phyloP scores from a whole-genome alignment of 2,329 filamentous ascomycete genomes.

The Penicillium hordei region DNA sequence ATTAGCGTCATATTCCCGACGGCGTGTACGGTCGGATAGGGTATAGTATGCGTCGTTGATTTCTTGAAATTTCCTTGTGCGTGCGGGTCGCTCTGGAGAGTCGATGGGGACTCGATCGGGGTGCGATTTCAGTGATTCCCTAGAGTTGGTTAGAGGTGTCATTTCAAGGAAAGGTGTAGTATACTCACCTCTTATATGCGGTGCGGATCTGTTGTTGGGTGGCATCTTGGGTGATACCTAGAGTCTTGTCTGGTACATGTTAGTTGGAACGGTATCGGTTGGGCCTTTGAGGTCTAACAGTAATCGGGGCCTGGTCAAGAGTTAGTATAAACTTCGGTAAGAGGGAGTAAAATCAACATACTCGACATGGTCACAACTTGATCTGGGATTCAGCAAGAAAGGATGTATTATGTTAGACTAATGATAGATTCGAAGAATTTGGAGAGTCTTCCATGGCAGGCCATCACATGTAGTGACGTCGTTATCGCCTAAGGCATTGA shows the following conservation, averaged over 20 bases:
- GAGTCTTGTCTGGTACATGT: conserved; percentile 61
- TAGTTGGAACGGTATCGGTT: conserved; percentile 1
- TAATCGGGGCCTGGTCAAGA: conserved; percentile 38
- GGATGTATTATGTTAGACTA: neutral
- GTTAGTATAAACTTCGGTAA: neutral
- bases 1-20: conserved; percentile 80
- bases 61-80: conserved; percentile 86
- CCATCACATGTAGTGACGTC: conserved; percentile 22
- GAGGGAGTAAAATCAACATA: conserved; percentile 14
- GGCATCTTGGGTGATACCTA: conserved; percentile 72
- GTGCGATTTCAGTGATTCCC: conserved; percentile 86
- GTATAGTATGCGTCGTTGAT: conserved; percentile 94
- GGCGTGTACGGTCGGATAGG: conserved; percentile 73
- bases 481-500: conserved; percentile 13
- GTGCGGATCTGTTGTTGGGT: conserved; percentile 81
- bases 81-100: conserved; percentile 75
- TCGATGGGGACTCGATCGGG: conserved; percentile 83
- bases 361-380: conserved; percentile 23
- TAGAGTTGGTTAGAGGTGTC: conserved; percentile 36
- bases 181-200: conserved; percentile 82
- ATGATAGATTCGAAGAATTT: neutral
- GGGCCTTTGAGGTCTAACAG: conserved; percentile 34
- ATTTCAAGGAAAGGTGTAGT: neutral
- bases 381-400: neutral
- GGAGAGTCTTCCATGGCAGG: neutral